A percentile compares a stretch with the other conserved stretches of the same genome.
Evolutionary conservation across 1,139 yeast genomes (phyloP).

Genomic region (Debaryomyces udenii): DNA sequence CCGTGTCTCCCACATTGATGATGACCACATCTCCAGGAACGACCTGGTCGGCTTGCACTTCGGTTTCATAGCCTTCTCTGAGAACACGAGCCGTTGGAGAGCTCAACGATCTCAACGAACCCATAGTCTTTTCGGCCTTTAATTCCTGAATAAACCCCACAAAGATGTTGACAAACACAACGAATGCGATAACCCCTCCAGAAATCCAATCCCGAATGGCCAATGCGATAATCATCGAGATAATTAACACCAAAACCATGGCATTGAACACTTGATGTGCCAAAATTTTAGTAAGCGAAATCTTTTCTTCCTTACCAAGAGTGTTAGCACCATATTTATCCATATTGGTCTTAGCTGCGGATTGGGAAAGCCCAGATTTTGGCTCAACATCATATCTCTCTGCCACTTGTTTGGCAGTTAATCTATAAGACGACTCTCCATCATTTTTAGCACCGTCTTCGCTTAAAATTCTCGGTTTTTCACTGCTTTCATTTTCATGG

Average conservation of each 20-base stretch:
- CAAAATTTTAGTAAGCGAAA: conserved; percentile 58
- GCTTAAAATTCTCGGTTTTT: conserved; percentile 12
- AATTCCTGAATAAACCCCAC: conserved; percentile 75
- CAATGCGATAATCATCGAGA: conserved; percentile 74
- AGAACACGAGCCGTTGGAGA: conserved; percentile 75
- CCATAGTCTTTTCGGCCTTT: conserved; percentile 82
- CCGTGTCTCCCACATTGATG: conserved; percentile 73
- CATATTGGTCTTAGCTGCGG: conserved; percentile 31
- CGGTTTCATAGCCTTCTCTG: conserved; percentile 61
- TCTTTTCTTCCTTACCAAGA: conserved; percentile 61
- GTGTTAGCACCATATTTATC: conserved; percentile 57
- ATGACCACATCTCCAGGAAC: conserved; percentile 78
- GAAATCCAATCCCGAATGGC: conserved; percentile 81
- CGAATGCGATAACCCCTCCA: conserved; percentile 80
- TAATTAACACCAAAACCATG: conserved; percentile 73
- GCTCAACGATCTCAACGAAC: conserved; percentile 65
- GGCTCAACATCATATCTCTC: conserved; percentile 40
- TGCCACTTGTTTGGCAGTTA: conserved; percentile 38
- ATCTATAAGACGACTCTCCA: conserved; percentile 33
- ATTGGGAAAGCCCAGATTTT: conserved; percentile 48
- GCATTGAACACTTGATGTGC: conserved; percentile 78
- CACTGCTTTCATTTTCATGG: conserved; percentile 16
- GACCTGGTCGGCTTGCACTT: conserved; percentile 66
- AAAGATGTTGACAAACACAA: conserved; percentile 63
- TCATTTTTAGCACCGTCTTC: conserved; percentile 14